Base-by-base conservation (phyloP, 345 rosid genomes). In the Reutealis trisperma region DNA sequence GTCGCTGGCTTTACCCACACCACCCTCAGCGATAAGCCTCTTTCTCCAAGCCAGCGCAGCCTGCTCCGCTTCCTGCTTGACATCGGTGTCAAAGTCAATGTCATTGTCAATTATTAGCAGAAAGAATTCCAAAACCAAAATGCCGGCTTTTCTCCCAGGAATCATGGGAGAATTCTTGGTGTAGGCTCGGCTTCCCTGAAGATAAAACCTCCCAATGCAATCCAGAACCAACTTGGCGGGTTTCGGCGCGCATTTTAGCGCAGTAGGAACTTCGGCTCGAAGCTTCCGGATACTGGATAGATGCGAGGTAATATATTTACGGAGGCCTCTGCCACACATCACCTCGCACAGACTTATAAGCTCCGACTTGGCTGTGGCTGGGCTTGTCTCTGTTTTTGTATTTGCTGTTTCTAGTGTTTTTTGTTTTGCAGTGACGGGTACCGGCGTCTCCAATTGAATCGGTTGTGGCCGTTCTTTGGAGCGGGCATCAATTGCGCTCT, bases 151-250 rank as follows among this genome's bases (percentile, higher is more conserved):
- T 63, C 98, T 86, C 1, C 87, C 87, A 15, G 83, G 16, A 72
- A 77, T 64, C 91, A 87, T 82, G 4, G 83, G 90, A 12, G 90
- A 88, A 25, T 83, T 71, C 61, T 85, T 82, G 14, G 81, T 18
- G 51, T 82, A 90, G 1, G 97, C 93, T 72, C 80, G 87, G 65
- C 75, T 85, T 0, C 95, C 97, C 78, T 88, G 91, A 22, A 87
- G 55, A 68, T 82, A 89, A 79, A 91, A 90, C 80, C 89, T 75
- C 44, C 97, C 95, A 11, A 94, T 75, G 79, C 91, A 88, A 3
- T 94, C 97, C 74, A 92, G 71, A 65, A 90, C 95, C 67, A 94
- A 86, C 76, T 85, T 89, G 34, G 87, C 92, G 27, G 95, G 89
- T 9, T 84, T 85, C 55, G 87, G 85, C 0, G 97, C 87, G 11